These are phyloP conservation scores for Crithidia mellificae DNA, from an alignment of 208 protist genomes.

Conservation along the genomic window DNA sequence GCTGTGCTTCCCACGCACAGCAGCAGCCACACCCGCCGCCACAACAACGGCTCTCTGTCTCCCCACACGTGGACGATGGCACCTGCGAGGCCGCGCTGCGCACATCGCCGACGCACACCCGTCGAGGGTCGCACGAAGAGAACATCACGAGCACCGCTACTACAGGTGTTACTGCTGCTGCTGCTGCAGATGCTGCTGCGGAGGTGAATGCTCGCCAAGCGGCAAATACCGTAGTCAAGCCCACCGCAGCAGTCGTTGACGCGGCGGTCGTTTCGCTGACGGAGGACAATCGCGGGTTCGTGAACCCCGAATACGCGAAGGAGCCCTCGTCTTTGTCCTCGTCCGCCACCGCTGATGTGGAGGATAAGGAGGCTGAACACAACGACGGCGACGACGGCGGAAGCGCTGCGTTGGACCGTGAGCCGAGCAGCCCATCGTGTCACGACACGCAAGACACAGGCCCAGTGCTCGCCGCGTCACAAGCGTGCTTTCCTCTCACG, in stretches of 20 bases:
- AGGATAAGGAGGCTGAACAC: too few relatives aligned
- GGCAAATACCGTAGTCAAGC: too few relatives aligned
- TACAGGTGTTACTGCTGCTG: too few relatives aligned
- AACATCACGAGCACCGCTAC: too few relatives aligned
- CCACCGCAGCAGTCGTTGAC: not conserved
- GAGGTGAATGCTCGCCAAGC: too few relatives aligned
- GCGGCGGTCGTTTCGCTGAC: conserved; percentile 7
- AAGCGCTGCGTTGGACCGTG: not conserved
- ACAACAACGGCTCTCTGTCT: too few relatives aligned
- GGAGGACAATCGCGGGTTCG: conserved; percentile 29
- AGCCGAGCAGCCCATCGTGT: not conserved
- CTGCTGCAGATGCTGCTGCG: too few relatives aligned
- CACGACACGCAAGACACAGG: not conserved
- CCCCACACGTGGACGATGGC: not conserved
- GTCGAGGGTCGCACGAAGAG: too few relatives aligned
- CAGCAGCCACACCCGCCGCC: too few relatives aligned
- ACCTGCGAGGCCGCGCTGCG: not conserved
- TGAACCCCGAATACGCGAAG: conserved; percentile 14
- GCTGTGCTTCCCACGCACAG: too few relatives aligned
- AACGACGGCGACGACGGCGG: not conserved
- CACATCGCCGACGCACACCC: not conserved
- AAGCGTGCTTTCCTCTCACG: conserved; percentile 2
- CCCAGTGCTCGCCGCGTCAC: not conserved
- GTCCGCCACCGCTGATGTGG: not conserved
- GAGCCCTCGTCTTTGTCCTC: conserved; percentile 8